Percentiles rank a stretch among this genome's conserved stretches.
phyloP scores from a whole-genome alignment of 805 yeast species.

The Wickerhamomyces sydowiorum region DNA sequence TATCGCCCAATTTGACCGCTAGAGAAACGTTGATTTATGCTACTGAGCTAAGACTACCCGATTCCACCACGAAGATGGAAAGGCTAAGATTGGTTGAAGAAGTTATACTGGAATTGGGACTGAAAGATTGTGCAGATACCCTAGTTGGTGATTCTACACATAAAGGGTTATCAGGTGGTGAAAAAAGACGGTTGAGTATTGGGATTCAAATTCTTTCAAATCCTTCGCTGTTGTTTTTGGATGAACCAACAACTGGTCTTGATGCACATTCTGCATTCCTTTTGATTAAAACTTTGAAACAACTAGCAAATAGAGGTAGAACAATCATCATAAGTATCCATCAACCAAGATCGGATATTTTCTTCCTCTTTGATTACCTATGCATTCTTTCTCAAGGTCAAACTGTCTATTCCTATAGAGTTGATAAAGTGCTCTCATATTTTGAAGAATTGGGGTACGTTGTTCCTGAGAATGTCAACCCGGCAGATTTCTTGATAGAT shows the following conservation, averaged over 20 bases:
- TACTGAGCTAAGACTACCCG: conserved; percentile 62
- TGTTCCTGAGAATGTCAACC: conserved; percentile 45
- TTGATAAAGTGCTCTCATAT: conserved; percentile 41
- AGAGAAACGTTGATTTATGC: conserved; percentile 65
- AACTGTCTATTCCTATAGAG: conserved; percentile 37
- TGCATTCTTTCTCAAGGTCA: conserved; percentile 68
- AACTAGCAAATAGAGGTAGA: conserved; percentile 55
- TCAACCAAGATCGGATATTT: conserved; percentile 78
- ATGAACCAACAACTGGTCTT: conserved; percentile 86
- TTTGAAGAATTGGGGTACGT: conserved; percentile 41
- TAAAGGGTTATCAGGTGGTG: conserved; percentile 72
- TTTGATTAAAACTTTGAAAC: conserved; percentile 54
- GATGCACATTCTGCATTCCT: conserved; percentile 73
- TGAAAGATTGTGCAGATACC: conserved; percentile 58
- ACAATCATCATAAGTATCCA: conserved; percentile 75
- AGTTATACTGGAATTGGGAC: conserved; percentile 57
- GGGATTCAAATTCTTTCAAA: conserved; percentile 73
- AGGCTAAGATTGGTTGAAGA: conserved; percentile 49
- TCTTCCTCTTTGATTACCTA: conserved; percentile 59
- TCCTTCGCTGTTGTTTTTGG: conserved; percentile 72
- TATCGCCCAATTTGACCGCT: conserved; percentile 67
- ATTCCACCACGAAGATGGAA: conserved; percentile 33
- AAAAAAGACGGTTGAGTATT: conserved; percentile 68
- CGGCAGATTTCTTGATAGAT: conserved; percentile 58
- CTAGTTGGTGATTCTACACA: conserved; percentile 46